Conservation (phyloP, 257 asterid genomes). For the Solanum chiquidenum region DNA sequence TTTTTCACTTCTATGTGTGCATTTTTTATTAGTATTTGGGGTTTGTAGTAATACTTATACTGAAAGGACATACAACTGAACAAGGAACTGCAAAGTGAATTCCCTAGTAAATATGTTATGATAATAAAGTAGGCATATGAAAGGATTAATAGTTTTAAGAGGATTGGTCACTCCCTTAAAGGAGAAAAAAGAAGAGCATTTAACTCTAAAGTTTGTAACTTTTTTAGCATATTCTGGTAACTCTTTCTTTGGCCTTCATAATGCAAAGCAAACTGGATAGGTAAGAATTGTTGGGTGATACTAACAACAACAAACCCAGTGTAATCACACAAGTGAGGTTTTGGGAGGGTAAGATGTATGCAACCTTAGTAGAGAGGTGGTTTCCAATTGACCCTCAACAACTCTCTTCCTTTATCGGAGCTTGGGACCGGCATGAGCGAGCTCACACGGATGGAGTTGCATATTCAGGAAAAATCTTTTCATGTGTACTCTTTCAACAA, state of each 20-base stretch:
- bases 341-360: background rate
- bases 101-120: background rate
- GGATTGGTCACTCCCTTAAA: background rate
- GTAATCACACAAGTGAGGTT: background rate
- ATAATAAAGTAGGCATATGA: background rate
- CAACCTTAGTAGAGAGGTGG: background rate
- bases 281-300: background rate
- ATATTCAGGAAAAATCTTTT: background rate
- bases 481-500: background rate
- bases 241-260: background rate
- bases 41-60: background rate
- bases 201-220: background rate
- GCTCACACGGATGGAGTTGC: background rate
- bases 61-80: background rate
- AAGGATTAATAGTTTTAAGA: background rate
- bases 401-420: background rate
- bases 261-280: background rate
- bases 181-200: background rate
- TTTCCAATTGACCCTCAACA: background rate
- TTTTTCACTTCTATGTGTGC: background rate
- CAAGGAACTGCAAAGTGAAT: background rate
- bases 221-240: background rate
- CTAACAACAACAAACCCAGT: background rate
- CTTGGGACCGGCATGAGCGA: background rate
- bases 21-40: background rate